These are phyloP conservation scores for Acer saccharum DNA, from an alignment of 345 rosid genomes.

Conservation along the genomic window DNA sequence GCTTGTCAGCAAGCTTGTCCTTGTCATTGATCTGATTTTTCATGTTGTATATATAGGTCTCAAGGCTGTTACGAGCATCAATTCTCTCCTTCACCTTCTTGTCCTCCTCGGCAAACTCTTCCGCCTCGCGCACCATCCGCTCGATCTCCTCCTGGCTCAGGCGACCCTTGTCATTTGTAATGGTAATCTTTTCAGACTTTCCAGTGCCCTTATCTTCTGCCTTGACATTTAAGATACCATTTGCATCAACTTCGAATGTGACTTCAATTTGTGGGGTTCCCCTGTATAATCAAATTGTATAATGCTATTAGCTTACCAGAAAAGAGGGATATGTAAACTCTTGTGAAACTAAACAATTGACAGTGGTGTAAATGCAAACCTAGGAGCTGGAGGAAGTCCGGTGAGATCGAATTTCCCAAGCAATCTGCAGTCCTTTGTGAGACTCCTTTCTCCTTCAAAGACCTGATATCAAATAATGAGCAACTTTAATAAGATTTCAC, in stretches of 20 bases:
- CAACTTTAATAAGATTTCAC: constrained; percentile 5
- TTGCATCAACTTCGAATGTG: constrained; percentile 93
- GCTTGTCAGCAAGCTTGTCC: constrained; percentile 95
- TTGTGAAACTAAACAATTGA: not conserved
- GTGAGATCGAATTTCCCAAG: constrained; percentile 85
- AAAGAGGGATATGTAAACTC: not conserved
- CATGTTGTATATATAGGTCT: constrained; percentile 93
- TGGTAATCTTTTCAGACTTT: constrained; percentile 90
- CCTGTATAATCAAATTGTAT: constrained; percentile 39
- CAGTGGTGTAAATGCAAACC: constrained; percentile 35
- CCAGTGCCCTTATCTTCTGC: constrained; percentile 95
- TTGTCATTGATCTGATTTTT: constrained; percentile 90
- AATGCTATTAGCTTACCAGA: not conserved
- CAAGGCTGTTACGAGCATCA: constrained; percentile 87
- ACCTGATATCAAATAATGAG: constrained; percentile 44
- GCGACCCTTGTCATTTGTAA: constrained; percentile 95
- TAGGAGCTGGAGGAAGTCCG: constrained; percentile 93
- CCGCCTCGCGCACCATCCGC: constrained; percentile 90
- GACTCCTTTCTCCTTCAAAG: constrained; percentile 98
- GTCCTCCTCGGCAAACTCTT: constrained; percentile 97
- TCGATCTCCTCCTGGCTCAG: constrained; percentile 96
- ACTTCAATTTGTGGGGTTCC: constrained; percentile 99
- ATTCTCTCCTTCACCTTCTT: constrained; percentile 91
- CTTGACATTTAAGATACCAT: constrained; percentile 86
- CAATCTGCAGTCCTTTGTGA: constrained; percentile 86